Evolutionary conservation across 129 eudicot genomes (phyloP).

Genomic region (Heracleum sosnowskyi): DNA sequence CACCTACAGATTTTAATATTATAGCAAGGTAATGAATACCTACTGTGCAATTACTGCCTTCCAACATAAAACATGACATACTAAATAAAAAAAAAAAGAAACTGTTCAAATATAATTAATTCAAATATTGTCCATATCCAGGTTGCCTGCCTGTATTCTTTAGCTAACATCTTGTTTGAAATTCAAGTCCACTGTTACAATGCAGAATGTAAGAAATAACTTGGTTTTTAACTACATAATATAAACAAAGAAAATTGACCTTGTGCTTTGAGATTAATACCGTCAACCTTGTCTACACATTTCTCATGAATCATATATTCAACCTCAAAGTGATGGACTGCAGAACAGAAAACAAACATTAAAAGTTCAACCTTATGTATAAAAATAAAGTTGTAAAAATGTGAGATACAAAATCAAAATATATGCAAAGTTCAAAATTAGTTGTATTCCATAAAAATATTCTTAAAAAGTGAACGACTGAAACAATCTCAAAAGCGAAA

Average conservation of each 20-base stretch:
- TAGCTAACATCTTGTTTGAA: too few species aligned
- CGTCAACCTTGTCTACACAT: slow-evolving; percentile 61
- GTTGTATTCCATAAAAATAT: neutral
- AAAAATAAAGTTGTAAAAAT: neutral
- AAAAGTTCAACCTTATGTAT: neutral
- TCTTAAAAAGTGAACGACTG: neutral
- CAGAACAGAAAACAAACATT: slow-evolving; percentile 1
- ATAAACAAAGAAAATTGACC: slow-evolving; percentile 36
- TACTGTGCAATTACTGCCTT: too few species aligned
- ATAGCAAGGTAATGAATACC: too few species aligned
- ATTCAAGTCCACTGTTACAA: too few species aligned
- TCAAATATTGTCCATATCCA: too few species aligned
- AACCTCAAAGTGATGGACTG: slow-evolving; percentile 96
- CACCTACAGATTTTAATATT: too few species aligned
- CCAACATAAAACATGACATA: too few species aligned
- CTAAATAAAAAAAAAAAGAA: too few species aligned
- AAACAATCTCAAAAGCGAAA: neutral
- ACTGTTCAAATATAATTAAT: too few species aligned
- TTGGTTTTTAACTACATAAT: neutral
- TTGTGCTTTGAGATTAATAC: slow-evolving; percentile 65
- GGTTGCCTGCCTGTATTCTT: too few species aligned
- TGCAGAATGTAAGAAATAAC: neutral
- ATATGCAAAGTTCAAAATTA: neutral
- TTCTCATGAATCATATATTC: slow-evolving; percentile 85
- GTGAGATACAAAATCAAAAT: slow-evolving; percentile 7